Conservation (phyloP, 2,329 filamentous ascomycete genomes). For the Fusarium hainanense region DNA sequence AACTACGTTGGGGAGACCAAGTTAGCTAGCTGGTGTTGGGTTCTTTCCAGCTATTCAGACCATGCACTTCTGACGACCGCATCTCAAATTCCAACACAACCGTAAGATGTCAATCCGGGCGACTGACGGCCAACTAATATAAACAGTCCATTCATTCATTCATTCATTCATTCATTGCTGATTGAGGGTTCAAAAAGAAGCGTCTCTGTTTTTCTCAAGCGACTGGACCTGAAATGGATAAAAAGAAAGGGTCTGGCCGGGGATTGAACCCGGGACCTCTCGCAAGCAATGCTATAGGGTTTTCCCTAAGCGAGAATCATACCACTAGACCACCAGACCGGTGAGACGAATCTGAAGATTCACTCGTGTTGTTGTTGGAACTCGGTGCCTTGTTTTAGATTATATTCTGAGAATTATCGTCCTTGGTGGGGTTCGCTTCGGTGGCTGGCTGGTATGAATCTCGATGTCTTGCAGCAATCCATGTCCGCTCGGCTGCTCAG, state of each 20-base stretch:
- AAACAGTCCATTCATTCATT: not conserved
- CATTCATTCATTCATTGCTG: not conserved
- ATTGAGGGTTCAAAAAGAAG: conserved; percentile 4
- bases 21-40: not conserved
- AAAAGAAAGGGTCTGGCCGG: conserved; percentile 56
- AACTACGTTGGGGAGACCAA: no score
- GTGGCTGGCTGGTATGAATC: not conserved
- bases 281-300: conserved; percentile 54
- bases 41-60: not conserved
- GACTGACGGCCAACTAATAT: not conserved
- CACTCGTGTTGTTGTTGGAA: conserved; percentile 22
- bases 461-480: conserved; percentile 21
- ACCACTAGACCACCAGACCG: conserved; percentile 71
- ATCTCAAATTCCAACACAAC: not conserved
- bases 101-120: not conserved
- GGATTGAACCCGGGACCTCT: conserved; percentile 61
- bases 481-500: not conserved
- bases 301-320: conserved; percentile 77
- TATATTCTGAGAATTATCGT: not conserved
- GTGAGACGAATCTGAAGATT: conserved; percentile 10
- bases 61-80: not conserved
- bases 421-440: not conserved
- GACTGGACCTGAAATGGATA: not conserved
- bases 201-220: not conserved
- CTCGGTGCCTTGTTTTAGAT: accelerated